Conservation (phyloP, 176 grass and related monocot genomes). For the Sorghum bicolor region Sorghum_bicolor_NCBIv3 NC_012876.2:27566501-27567000, state of each 20-base stretch:
- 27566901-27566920: slow-evolving; percentile 9
- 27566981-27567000: slow-evolving; percentile 97
- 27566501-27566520: no score
- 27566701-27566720: not conserved
- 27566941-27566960: slow-evolving; percentile 70
- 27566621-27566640: no score
- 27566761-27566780: not conserved
- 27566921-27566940: not conserved
- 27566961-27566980: slow-evolving; percentile 98
- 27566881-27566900: not conserved
- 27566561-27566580: no score
- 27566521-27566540: no score
- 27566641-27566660: no score
- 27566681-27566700: not conserved
- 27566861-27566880: not conserved
- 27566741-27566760: not conserved
- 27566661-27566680: no score
- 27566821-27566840: not conserved
- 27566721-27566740: not conserved
- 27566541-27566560: no score
- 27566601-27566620: no score
- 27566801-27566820: no score
- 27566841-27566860: slow-evolving; percentile 4
- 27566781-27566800: not conserved
- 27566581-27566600: no score